These are phyloP conservation scores for Marasmius fiardii DNA, from an alignment of 1,284 basidiomycete genomes.

Conservation along the genomic window DNA sequence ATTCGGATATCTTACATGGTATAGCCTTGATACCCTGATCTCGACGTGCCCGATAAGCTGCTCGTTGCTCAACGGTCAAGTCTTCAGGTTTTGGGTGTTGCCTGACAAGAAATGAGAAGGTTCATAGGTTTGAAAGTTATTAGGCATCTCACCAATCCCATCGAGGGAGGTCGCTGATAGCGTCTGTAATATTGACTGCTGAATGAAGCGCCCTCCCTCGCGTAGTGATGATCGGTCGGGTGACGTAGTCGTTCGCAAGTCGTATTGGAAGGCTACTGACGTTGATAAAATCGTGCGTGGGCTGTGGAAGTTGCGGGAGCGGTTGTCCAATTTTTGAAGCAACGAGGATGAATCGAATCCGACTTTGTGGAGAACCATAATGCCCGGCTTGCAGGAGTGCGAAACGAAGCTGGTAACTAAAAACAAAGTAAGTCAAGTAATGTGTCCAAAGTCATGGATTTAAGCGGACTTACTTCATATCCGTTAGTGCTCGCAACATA, in stretches of 20 bases:
- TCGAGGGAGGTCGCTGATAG: conserved; percentile 62
- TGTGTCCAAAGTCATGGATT: too few relatives aligned
- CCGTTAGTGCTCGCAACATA: conserved; percentile 50
- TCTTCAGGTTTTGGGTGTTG: conserved; percentile 31
- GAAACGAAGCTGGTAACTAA: conserved; percentile 69
- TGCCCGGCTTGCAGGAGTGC: conserved; percentile 65
- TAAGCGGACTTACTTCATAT: conserved; percentile 50
- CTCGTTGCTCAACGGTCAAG: not conserved
- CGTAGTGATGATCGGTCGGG: conserved; percentile 43
- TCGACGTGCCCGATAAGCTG: not conserved
- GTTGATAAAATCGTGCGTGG: conserved; percentile 56
- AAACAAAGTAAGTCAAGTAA: too few relatives aligned
- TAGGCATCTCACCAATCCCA: conserved; percentile 59
- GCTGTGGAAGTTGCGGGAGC: conserved; percentile 63
- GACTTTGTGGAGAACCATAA: conserved; percentile 69
- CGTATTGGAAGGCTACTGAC: conserved; percentile 42
- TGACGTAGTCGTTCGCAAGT: conserved; percentile 36
- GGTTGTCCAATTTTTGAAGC: conserved; percentile 50
- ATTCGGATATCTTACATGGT: conserved; percentile 3
- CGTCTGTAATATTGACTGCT: conserved; percentile 59
- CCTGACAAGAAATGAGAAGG: conserved; percentile 25
- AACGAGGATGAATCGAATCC: conserved; percentile 68
- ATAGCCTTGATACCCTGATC: conserved; percentile 11
- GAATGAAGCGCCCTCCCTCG: conserved; percentile 49
- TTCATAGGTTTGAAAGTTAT: not conserved